Evolutionary conservation across 148 eudicot genomes (phyloP).

Genomic region (Rheum nobile): DNA sequence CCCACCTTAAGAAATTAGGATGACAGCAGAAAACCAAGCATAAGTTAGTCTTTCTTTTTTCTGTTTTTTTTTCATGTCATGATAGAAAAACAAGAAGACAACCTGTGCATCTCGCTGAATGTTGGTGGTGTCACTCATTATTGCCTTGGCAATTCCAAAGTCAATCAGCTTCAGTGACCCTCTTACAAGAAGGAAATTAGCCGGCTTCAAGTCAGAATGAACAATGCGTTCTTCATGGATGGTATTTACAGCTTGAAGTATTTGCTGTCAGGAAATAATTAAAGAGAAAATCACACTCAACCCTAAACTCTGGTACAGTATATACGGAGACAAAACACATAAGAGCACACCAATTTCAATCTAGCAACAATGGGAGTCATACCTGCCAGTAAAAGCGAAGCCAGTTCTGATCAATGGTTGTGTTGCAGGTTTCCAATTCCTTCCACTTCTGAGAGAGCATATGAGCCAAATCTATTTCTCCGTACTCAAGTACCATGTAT

Average conservation of each 20-base stretch:
- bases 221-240: conserved; percentile 97
- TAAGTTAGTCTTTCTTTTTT: neutral
- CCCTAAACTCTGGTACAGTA: neutral
- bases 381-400: conserved; percentile 99
- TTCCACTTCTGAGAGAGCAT: conserved; percentile 91
- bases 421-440: conserved; percentile 53
- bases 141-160: conserved; percentile 95
- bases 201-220: conserved; percentile 94
- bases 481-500: conserved; percentile 97
- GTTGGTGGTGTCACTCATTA: conserved; percentile 94
- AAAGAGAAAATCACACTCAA: conserved; percentile 4
- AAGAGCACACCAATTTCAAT: neutral
- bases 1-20: conserved; percentile 55
- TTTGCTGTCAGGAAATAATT: conserved; percentile 53
- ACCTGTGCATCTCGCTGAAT: conserved; percentile 98
- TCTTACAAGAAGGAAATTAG: conserved; percentile 91
- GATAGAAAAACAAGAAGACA: neutral
- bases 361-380: neutral
- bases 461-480: conserved; percentile 96
- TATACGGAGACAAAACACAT: neutral
- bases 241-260: conserved; percentile 88
- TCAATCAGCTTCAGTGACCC: conserved; percentile 92
- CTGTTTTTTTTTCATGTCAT: neutral
- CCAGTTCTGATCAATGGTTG: conserved; percentile 83
- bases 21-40: conserved; percentile 8